Evolutionary conservation across 805 yeast genomes (phyloP).

Genomic region (Yarrowia porcina): DNA sequence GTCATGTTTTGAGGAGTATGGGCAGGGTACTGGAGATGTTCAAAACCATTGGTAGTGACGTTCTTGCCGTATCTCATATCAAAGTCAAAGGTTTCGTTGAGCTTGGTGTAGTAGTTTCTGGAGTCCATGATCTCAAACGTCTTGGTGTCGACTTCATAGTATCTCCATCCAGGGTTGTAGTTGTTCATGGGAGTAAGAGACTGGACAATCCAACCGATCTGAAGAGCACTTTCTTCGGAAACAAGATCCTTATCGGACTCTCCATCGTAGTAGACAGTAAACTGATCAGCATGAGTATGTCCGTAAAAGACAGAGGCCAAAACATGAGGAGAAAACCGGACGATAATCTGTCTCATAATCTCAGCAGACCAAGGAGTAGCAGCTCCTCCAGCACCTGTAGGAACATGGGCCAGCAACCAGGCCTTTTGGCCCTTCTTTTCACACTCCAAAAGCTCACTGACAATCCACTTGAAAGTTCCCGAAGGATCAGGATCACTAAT

Average conservation of each 20-base stretch:
- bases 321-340: slow-evolving; percentile 64
- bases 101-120: too few species aligned
- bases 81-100: too few species aligned
- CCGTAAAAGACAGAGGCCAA: slow-evolving; percentile 70
- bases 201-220: too few species aligned
- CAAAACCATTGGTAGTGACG: too few species aligned
- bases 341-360: slow-evolving; percentile 53
- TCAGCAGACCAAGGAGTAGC: slow-evolving; percentile 60
- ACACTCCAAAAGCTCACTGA: slow-evolving; percentile 57
- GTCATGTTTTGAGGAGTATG: too few species aligned
- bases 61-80: too few species aligned
- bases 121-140: too few species aligned
- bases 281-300: slow-evolving; percentile 68
- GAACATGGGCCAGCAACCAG: slow-evolving; percentile 70
- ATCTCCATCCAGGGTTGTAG: too few species aligned
- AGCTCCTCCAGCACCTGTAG: slow-evolving; percentile 48
- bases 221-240: slow-evolving; percentile 35
- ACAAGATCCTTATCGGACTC: slow-evolving; percentile 34
- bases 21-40: too few species aligned
- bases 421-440: slow-evolving; percentile 59
- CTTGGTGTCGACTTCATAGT: too few species aligned
- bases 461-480: slow-evolving; percentile 60
- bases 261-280: slow-evolving; percentile 51
- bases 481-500: slow-evolving; percentile 53
- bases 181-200: too few species aligned